Evolutionary conservation across 1,139 yeast species (phyloP).

Genomic region (Meyerozyma smithsonii): DNA sequence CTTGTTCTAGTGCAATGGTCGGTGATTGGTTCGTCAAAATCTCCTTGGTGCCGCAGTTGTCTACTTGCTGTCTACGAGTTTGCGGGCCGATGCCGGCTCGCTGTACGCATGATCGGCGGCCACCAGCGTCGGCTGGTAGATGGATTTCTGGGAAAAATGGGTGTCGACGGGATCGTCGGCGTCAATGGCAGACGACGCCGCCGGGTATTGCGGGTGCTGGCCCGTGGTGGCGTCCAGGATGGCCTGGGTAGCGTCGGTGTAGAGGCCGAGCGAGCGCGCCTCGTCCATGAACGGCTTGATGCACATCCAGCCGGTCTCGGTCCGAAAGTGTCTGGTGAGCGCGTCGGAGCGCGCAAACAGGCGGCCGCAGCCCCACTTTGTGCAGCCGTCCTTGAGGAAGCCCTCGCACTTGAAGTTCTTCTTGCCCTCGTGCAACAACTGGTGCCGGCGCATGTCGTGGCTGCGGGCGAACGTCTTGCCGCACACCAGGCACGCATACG

Average conservation of each 20-base stretch:
- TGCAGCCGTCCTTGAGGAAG: conserved; percentile 42
- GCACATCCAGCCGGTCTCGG: conserved; percentile 57
- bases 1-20: too few relatives aligned
- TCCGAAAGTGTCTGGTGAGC: conserved; percentile 51
- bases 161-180: background rate
- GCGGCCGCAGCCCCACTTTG: conserved; percentile 59
- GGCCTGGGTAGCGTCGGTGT: background rate
- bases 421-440: conserved; percentile 48
- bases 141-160: background rate
- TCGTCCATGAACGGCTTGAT: conserved; percentile 53
- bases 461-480: conserved; percentile 50
- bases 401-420: conserved; percentile 57
- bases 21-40: too few relatives aligned
- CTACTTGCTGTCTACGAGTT: background rate
- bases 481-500: conserved; percentile 47
- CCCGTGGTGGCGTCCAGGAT: background rate
- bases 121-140: background rate
- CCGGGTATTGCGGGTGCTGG: too few relatives aligned
- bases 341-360: conserved; percentile 57
- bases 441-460: conserved; percentile 56
- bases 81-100: background rate
- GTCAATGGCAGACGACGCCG: background rate
- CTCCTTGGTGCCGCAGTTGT: too few relatives aligned
- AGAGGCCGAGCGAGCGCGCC: conserved; percentile 20
- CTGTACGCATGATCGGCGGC: background rate